Conservation (phyloP, 1,284 basidiomycete genomes). For the Ganoderma meredithae region DNA sequence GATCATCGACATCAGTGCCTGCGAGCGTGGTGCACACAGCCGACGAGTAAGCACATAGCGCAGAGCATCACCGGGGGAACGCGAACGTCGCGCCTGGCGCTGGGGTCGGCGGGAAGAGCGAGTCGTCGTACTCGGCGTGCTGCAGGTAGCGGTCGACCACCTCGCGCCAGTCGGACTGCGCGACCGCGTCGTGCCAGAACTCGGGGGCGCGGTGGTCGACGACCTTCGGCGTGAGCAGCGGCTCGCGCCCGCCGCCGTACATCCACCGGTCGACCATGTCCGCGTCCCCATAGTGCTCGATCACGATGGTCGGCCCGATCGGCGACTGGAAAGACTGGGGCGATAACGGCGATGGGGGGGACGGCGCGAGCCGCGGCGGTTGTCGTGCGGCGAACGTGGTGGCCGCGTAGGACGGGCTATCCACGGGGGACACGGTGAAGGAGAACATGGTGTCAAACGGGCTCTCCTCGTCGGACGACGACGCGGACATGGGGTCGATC, state of each 20-base stretch:
- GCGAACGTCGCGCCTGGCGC: background rate
- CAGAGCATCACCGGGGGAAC: background rate
- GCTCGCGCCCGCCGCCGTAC: constrained; percentile 26
- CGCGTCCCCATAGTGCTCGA: constrained; percentile 17
- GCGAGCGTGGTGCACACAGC: background rate
- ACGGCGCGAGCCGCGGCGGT: background rate
- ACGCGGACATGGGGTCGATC: constrained; percentile 23
- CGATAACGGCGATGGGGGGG: background rate
- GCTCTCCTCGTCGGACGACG: constrained; percentile 37
- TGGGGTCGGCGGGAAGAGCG: constrained; percentile 21
- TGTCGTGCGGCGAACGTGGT: constrained; percentile 20
- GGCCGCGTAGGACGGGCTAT: constrained; percentile 31
- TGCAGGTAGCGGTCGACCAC: constrained; percentile 30
- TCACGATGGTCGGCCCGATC: constrained; percentile 24
- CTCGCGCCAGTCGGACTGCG: constrained; percentile 33
- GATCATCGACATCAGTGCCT: constrained; percentile 1
- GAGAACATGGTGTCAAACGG: constrained; percentile 51
- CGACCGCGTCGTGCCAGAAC: constrained; percentile 22
- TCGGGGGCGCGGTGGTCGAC: constrained; percentile 27
- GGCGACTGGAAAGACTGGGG: constrained; percentile 22
- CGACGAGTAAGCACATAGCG: background rate
- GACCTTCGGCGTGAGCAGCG: constrained; percentile 28
- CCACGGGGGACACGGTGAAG: constrained; percentile 46
- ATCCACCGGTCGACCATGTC: constrained; percentile 32
- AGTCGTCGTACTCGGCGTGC: constrained; percentile 23